phyloP scores from a whole-genome alignment of 1,284 basidiomycete species.

The Ceratobasidium sp. region DNA sequence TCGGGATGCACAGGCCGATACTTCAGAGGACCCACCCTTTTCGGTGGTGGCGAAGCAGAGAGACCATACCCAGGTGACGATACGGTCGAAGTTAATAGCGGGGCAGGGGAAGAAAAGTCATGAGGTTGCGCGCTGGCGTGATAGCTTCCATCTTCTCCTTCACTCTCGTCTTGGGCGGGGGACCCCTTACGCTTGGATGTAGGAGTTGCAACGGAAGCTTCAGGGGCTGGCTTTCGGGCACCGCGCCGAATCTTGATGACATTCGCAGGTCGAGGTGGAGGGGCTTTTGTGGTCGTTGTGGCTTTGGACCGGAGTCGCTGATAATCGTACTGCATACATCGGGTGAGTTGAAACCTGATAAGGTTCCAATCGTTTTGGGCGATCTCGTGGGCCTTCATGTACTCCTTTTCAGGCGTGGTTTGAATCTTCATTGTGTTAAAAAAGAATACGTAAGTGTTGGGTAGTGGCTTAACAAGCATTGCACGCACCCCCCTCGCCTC shows the following conservation, averaged over 20 bases:
- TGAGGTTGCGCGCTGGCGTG: background rate
- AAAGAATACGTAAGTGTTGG: slow-evolving; percentile 16
- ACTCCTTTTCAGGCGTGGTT: slow-evolving; percentile 35
- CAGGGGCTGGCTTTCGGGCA: slow-evolving; percentile 19
- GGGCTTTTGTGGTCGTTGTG: slow-evolving; percentile 17
- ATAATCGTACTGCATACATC: slow-evolving; percentile 47
- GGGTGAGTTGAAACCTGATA: slow-evolving; percentile 45
- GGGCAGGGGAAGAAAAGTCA: slow-evolving; percentile 17
- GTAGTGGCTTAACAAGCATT: background rate
- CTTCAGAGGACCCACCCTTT: slow-evolving; percentile 26
- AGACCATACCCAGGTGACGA: slow-evolving; percentile 7
- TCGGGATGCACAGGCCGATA: slow-evolving; percentile 42
- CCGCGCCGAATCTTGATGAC: slow-evolving; percentile 44
- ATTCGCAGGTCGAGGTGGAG: slow-evolving; percentile 42
- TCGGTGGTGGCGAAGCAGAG: slow-evolving; percentile 32
- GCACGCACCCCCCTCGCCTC: slow-evolving; percentile 41
- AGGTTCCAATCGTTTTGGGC: slow-evolving; percentile 43
- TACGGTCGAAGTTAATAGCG: slow-evolving; percentile 18
- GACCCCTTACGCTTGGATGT: slow-evolving; percentile 32
- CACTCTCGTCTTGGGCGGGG: slow-evolving; percentile 11
- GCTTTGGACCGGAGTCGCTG: slow-evolving; percentile 34
- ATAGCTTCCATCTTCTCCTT: slow-evolving; percentile 19
- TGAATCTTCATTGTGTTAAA: slow-evolving; percentile 25
- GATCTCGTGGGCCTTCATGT: slow-evolving; percentile 40
- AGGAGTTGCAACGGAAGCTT: slow-evolving; percentile 7